Evolutionary conservation across 2,329 filamentous ascomycete species (phyloP).

Genomic region (Tothia fuscella): DNA sequence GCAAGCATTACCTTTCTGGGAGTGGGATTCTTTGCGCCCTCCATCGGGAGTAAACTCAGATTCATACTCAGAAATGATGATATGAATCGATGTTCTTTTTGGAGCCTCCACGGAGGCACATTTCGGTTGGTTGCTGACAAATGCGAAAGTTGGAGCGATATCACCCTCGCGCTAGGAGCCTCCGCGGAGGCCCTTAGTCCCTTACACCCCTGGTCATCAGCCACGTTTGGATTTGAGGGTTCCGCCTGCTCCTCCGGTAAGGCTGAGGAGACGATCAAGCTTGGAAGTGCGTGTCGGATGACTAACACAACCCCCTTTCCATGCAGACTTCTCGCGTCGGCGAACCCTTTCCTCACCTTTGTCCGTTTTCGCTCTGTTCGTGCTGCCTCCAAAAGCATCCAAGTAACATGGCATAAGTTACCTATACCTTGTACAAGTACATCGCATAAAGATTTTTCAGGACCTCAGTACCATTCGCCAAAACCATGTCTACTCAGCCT

Average conservation of each 20-base stretch:
- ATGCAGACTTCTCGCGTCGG: neutral
- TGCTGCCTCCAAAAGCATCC: neutral
- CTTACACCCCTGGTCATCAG: neutral
- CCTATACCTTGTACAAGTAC: neutral
- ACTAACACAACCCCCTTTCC: neutral
- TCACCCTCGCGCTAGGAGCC: neutral
- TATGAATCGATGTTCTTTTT: slow-evolving; percentile 4
- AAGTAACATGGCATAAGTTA: neutral
- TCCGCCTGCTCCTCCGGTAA: neutral
- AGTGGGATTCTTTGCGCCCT: slow-evolving; percentile 10
- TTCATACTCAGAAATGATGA: slow-evolving; percentile 4
- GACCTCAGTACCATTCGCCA: neutral
- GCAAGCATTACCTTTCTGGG: slow-evolving; percentile 13
- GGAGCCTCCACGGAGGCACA: slow-evolving; percentile 11
- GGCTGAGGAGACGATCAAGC: neutral
- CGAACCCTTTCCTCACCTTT: neutral
- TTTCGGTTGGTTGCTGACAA: slow-evolving; percentile 12
- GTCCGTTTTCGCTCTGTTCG: neutral
- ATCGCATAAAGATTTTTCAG: neutral
- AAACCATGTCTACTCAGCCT: neutral
- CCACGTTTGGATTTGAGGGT: neutral
- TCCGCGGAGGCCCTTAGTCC: neutral
- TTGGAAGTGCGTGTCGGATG: neutral
- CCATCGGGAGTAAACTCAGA: too few species aligned
- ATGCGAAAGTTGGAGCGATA: slow-evolving; percentile 2